Conservation (phyloP, 1,284 basidiomycete species). For the Moniliophthora roreri region DNA sequence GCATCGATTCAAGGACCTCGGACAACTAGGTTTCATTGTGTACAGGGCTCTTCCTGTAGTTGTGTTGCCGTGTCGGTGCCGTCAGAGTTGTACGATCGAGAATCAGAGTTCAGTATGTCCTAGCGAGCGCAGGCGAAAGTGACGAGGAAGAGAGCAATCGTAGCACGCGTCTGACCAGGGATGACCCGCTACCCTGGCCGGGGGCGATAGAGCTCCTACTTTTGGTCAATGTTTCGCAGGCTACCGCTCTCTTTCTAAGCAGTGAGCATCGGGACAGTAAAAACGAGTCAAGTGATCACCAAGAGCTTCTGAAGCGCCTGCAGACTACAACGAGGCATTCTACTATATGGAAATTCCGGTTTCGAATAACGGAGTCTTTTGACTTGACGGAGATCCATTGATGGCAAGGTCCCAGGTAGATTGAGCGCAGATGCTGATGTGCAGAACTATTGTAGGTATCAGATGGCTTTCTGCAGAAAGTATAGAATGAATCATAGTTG, state of each 20-base stretch:
- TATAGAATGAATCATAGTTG: no score
- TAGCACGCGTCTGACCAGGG: not conserved
- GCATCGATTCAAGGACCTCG: no score
- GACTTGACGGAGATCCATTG: slow-evolving; percentile 4
- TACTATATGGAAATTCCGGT: slow-evolving; percentile 6
- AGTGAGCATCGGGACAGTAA: not conserved
- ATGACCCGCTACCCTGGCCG: not conserved
- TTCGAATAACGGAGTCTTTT: slow-evolving; percentile 11
- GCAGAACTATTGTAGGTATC: not conserved
- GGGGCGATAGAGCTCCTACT: not conserved
- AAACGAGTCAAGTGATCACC: slow-evolving; percentile 2
- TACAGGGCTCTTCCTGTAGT: no score
- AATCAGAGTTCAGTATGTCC: no score
- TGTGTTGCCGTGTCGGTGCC: not conserved
- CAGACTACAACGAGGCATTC: slow-evolving; percentile 14
- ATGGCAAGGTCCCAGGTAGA: not conserved
- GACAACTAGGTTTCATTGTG: no score
- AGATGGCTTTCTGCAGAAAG: no score
- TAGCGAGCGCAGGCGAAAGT: no score
- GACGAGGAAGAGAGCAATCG: not conserved
- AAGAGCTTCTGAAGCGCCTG: slow-evolving; percentile 9
- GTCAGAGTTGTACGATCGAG: not conserved
- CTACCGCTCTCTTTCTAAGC: no score
- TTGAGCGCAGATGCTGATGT: not conserved
- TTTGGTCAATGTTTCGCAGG: not conserved